Evolutionary conservation across 1,139 yeast species (phyloP).

Genomic region (Suhomyces panamericanus): DNA sequence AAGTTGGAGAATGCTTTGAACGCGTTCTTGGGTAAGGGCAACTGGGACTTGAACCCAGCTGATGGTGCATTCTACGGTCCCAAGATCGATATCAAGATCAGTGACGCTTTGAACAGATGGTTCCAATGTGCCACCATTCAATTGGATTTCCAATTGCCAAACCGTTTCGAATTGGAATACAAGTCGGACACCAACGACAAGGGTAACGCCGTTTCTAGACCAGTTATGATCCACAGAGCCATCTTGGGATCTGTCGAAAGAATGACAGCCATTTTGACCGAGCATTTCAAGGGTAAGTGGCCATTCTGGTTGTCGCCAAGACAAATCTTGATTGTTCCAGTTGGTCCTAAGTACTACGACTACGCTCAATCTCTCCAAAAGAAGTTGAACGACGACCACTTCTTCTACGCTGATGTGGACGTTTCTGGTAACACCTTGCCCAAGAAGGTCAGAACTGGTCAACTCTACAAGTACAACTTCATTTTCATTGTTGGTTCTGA

Average conservation of each 20-base stretch:
- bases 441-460: slow-evolving; percentile 96
- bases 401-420: slow-evolving; percentile 90
- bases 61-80: slow-evolving; percentile 99
- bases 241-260: slow-evolving; percentile 96
- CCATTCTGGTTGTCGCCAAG: slow-evolving; percentile 99
- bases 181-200: slow-evolving; percentile 67
- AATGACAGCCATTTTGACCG: slow-evolving; percentile 96
- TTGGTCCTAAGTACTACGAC: slow-evolving; percentile 86
- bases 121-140: slow-evolving; percentile 98
- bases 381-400: slow-evolving; percentile 57
- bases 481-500: slow-evolving; percentile 95
- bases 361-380: slow-evolving; percentile 82
- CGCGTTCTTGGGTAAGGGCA: slow-evolving; percentile 65
- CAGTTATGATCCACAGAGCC: slow-evolving; percentile 99
- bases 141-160: slow-evolving; percentile 95
- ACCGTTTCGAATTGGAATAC: slow-evolving; percentile 84
- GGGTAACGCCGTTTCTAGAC: slow-evolving; percentile 51
- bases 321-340: slow-evolving; percentile 92
- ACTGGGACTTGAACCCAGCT: slow-evolving; percentile 91
- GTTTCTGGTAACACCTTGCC: slow-evolving; percentile 91
- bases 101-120: slow-evolving; percentile 91
- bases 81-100: slow-evolving; percentile 90
- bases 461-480: slow-evolving; percentile 87
- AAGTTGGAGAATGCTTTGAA: slow-evolving; percentile 74
- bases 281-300: slow-evolving; percentile 98